phyloP scores from a whole-genome alignment of 164 flowering plant species.

The Nymphaea colorata region DNA sequence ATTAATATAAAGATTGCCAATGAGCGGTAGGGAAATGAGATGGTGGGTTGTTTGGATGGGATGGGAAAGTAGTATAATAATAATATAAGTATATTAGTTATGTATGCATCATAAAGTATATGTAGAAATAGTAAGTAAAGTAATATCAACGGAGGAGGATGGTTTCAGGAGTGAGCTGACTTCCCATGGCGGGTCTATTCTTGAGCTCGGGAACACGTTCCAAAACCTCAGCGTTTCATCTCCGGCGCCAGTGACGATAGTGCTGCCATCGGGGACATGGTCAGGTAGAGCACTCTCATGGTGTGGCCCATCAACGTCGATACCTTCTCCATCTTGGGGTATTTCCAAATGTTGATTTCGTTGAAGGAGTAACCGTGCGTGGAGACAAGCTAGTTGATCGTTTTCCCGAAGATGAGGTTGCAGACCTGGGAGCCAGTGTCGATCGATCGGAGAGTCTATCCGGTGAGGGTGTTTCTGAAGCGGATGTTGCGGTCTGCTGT shows the following conservation, averaged over 20 bases:
- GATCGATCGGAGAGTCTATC: too few relatives aligned
- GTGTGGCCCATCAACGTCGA: constrained; percentile 96
- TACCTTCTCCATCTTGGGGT: constrained; percentile 95
- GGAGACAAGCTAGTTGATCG: constrained; percentile 95
- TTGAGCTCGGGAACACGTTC: constrained; percentile 99
- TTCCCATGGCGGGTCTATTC: too few relatives aligned
- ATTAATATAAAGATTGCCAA: too few relatives aligned
- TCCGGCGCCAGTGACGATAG: constrained; percentile 98
- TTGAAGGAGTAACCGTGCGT: constrained; percentile 98
- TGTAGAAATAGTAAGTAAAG: too few relatives aligned
- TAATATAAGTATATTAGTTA: too few relatives aligned
- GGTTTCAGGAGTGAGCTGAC: too few relatives aligned
- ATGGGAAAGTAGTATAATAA: too few relatives aligned
- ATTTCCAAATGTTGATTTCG: constrained; percentile 91
- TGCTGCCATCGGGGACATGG: constrained; percentile 97
- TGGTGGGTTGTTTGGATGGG: too few relatives aligned
- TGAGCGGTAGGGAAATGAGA: too few relatives aligned
- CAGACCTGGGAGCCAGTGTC: constrained; percentile 49
- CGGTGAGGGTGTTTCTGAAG: neutral
- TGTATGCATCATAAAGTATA: too few relatives aligned
- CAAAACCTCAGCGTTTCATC: constrained; percentile 96
- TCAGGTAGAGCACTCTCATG: constrained; percentile 84
- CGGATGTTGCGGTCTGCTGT: neutral
- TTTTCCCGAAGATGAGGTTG: constrained; percentile 92
- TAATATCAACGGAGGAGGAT: too few relatives aligned